Conservation (phyloP, 257 asterid genomes). For the Ajuga chamaepitys region DNA sequence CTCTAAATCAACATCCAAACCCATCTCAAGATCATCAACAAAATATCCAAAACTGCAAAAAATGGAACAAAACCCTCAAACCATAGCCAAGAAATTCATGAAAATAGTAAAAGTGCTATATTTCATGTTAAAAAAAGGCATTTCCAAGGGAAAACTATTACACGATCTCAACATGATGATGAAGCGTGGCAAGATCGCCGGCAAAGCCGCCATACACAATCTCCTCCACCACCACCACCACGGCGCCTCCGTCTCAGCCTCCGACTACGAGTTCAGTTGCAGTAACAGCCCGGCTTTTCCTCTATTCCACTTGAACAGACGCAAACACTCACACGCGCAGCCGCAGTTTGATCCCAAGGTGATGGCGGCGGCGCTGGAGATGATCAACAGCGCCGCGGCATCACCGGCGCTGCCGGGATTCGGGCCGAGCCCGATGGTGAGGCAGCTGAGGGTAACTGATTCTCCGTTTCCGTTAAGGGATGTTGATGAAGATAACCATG, state of each 20-base stretch:
- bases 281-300: conserved; percentile 26
- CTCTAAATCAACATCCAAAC: conserved; percentile 1
- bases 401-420: conserved; percentile 69
- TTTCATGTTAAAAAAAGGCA: conserved; percentile 31
- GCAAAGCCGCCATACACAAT: conserved; percentile 52
- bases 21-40: not conserved
- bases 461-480: conserved; percentile 48
- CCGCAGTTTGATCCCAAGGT: not conserved
- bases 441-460: conserved; percentile 52
- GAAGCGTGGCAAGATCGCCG: conserved; percentile 43
- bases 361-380: conserved; percentile 36
- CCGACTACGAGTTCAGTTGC: conserved; percentile 37
- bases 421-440: conserved; percentile 63
- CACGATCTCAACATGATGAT: conserved; percentile 29
- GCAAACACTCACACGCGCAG: conserved; percentile 16
- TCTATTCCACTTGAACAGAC: conserved; percentile 24
- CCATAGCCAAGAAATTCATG: conserved; percentile 23
- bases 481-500: conserved; percentile 21
- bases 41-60: not conserved
- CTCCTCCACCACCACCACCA: conserved; percentile 56
- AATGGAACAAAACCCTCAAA: conserved; percentile 30
- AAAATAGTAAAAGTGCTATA: conserved; percentile 17
- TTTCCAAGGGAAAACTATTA: conserved; percentile 30
- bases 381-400: conserved; percentile 22
- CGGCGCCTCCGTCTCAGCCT: conserved; percentile 11